These are phyloP conservation scores for Halophytophthora polymorphica DNA, from an alignment of 352 stramenopile species.

Conservation along the genomic window DNA sequence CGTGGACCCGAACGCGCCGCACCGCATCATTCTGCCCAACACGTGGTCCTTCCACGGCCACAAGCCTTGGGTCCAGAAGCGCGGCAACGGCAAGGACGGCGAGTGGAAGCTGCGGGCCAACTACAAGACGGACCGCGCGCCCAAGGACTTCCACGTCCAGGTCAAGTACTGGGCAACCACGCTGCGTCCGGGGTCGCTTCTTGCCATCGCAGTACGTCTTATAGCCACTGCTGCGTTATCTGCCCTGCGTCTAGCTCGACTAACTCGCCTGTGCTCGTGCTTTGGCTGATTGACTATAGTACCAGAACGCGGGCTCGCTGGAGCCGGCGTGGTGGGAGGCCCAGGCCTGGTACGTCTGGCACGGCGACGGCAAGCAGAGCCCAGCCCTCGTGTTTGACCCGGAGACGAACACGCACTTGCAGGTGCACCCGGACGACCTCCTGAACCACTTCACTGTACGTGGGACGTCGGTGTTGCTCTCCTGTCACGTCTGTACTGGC, in stretches of 20 bases:
- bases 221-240: conserved; percentile 1
- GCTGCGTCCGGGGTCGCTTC: conserved; percentile 50
- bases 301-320: conserved; percentile 58
- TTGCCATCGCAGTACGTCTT: conserved; percentile 58
- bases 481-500: conserved; percentile 5
- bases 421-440: conserved; percentile 47
- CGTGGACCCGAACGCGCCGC: conserved; percentile 76
- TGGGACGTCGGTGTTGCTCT: conserved; percentile 1
- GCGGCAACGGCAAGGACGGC: conserved; percentile 69
- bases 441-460: conserved; percentile 56
- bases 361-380: conserved; percentile 52
- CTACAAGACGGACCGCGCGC: conserved; percentile 45
- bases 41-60: conserved; percentile 72
- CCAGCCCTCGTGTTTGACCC: conserved; percentile 54
- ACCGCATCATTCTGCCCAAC: conserved; percentile 60
- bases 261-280: neutral
- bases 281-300: conserved; percentile 30
- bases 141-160: conserved; percentile 41
- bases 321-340: conserved; percentile 79
- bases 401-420: conserved; percentile 30
- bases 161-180: conserved; percentile 60
- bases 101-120: conserved; percentile 63
- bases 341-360: conserved; percentile 83
- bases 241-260: conserved; percentile 9
- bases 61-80: conserved; percentile 50